Conservation (phyloP, 345 rosid species). For the Eucalyptus leucophloia region DNA sequence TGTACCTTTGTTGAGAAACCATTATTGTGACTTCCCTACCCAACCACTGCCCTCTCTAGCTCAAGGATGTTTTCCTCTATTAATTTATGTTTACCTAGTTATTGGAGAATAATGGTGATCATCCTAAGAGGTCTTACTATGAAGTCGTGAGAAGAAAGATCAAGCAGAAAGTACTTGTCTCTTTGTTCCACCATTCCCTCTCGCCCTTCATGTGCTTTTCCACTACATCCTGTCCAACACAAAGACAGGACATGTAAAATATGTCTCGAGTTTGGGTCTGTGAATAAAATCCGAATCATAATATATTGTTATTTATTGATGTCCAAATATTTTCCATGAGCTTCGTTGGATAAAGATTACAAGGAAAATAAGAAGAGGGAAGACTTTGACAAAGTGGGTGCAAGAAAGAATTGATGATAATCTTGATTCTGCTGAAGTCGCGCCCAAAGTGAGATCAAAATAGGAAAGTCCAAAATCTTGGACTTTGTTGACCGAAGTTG, state of each 20-base stretch:
- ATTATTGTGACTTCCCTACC: not conserved
- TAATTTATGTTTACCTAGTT: not conserved
- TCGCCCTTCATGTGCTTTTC: not conserved
- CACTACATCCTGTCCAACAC: not conserved
- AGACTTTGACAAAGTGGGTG: no score
- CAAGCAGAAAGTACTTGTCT: not conserved
- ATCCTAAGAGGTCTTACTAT: not conserved
- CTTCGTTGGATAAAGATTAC: no score
- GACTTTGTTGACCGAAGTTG: no score
- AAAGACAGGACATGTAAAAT: not conserved
- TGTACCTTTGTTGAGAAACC: not conserved
- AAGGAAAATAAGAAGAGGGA: no score
- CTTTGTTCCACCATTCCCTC: not conserved
- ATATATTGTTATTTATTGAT: no score
- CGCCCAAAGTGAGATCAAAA: no score
- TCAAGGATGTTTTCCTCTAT: not conserved
- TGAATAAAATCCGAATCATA: accelerated
- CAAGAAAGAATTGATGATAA: no score
- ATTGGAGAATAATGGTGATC: not conserved
- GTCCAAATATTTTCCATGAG: no score
- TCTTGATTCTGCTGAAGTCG: no score
- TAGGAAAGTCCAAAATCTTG: no score
- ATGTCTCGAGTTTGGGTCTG: no score
- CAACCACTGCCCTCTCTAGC: not conserved
- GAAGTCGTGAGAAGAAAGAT: not conserved